A percentile compares a stretch with the other conserved stretches of the same genome.
Conservation (phyloP, 192 early-diverging fungal species). For the Spizellomyces sp. region DNA sequence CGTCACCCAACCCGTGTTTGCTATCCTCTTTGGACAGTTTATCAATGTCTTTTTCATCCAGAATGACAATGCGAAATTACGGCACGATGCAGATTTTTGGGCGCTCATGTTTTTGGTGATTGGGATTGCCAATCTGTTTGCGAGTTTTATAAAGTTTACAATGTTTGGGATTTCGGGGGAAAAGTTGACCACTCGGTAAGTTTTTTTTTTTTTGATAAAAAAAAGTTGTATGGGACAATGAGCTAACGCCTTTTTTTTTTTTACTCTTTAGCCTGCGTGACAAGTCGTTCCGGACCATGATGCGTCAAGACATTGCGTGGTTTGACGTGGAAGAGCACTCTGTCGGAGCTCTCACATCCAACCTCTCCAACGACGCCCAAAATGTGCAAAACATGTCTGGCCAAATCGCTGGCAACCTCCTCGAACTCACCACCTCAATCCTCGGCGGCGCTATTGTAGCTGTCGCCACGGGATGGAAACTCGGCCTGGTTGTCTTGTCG, state of each 20-base stretch:
- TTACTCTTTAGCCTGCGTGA: slow-evolving; percentile 42
- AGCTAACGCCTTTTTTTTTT: slow-evolving; percentile 3
- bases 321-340: slow-evolving; percentile 65
- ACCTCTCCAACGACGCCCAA: slow-evolving; percentile 78
- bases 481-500: slow-evolving; percentile 71
- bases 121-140: slow-evolving; percentile 59
- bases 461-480: slow-evolving; percentile 72
- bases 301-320: slow-evolving; percentile 86
- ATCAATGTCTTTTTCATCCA: slow-evolving; percentile 33
- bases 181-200: slow-evolving; percentile 60
- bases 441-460: slow-evolving; percentile 50
- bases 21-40: slow-evolving; percentile 53
- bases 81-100: slow-evolving; percentile 51
- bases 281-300: slow-evolving; percentile 67
- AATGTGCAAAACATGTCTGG: slow-evolving; percentile 49
- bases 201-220: background rate
- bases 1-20: slow-evolving; percentile 76
- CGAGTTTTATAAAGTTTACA: slow-evolving; percentile 55
- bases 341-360: slow-evolving; percentile 75
- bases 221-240: background rate
- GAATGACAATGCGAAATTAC: slow-evolving; percentile 6
- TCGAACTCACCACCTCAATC: slow-evolving; percentile 53
- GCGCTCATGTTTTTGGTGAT: slow-evolving; percentile 64
- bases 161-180: slow-evolving; percentile 70
- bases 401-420: slow-evolving; percentile 51